Percentiles rank a stretch among this genome's conserved stretches.
These are phyloP conservation scores for Botrytis medusae DNA, from an alignment of 2,329 filamentous ascomycete genomes.

Conservation along the genomic window DNA sequence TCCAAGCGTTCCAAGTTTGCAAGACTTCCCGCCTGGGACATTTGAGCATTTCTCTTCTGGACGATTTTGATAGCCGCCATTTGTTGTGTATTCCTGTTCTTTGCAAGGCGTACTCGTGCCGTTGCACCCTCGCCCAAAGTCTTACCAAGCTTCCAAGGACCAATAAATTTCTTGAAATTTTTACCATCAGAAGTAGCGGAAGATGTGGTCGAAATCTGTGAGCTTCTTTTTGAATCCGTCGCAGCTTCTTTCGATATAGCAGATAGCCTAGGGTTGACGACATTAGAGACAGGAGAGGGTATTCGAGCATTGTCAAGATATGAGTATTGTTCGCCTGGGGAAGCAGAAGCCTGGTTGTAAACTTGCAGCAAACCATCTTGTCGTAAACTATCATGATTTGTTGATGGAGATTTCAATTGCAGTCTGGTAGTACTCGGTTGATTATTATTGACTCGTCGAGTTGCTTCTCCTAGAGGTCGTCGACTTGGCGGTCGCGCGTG, in stretches of 20 bases:
- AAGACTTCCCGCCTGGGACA: slow-evolving; percentile 82
- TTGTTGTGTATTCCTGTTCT: slow-evolving; percentile 75
- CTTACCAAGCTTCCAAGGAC: slow-evolving; percentile 89
- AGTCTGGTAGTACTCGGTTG: slow-evolving; percentile 23
- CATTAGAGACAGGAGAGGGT: slow-evolving; percentile 37
- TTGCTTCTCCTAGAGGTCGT: slow-evolving; percentile 39
- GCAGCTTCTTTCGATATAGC: slow-evolving; percentile 40
- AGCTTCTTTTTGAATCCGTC: slow-evolving; percentile 42
- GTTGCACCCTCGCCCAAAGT: slow-evolving; percentile 89
- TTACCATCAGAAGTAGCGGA: slow-evolving; percentile 40
- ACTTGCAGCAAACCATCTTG: slow-evolving; percentile 29
- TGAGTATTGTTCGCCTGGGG: slow-evolving; percentile 24
- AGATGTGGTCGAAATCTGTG: slow-evolving; percentile 43
- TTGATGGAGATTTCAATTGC: slow-evolving; percentile 27
- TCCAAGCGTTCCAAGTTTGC: slow-evolving; percentile 77
- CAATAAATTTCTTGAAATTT: slow-evolving; percentile 69
- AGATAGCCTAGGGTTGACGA: slow-evolving; percentile 40
- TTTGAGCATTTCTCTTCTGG: slow-evolving; percentile 74
- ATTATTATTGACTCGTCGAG: slow-evolving; percentile 38
- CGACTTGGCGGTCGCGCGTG: slow-evolving; percentile 34
- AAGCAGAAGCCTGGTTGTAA: slow-evolving; percentile 20
- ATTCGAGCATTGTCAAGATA: slow-evolving; percentile 24
- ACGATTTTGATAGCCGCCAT: slow-evolving; percentile 95
- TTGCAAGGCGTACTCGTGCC: slow-evolving; percentile 80
- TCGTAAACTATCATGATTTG: slow-evolving; percentile 35